A percentile compares a stretch with the other conserved stretches of the same genome.
Evolutionary conservation across 2,329 filamentous ascomycete species (phyloP).

Genomic region (Penicillium thymicola): DNA sequence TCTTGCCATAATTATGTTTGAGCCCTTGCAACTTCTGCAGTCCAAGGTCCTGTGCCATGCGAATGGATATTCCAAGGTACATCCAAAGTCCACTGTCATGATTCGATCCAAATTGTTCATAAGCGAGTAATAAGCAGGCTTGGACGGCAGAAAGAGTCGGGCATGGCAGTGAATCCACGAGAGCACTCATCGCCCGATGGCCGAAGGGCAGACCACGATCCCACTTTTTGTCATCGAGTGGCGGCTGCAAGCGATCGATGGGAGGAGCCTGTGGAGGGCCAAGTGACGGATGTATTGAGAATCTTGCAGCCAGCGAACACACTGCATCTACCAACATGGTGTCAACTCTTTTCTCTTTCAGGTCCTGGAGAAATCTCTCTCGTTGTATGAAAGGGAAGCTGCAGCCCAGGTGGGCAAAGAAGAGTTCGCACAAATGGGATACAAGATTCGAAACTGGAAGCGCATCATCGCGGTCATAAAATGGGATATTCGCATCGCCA

Average conservation of each 20-base stretch:
- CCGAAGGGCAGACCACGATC: constrained; percentile 76
- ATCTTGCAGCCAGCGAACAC: constrained; percentile 76
- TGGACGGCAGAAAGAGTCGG: constrained; percentile 81
- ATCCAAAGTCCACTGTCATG: constrained; percentile 91
- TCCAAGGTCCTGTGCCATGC: constrained; percentile 76
- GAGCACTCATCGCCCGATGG: constrained; percentile 75
- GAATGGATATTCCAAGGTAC: constrained; percentile 84
- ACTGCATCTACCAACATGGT: constrained; percentile 83
- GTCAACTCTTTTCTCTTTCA: constrained; percentile 77
- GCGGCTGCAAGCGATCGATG: constrained; percentile 39
- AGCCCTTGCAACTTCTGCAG: constrained; percentile 78
- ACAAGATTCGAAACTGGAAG: constrained; percentile 72
- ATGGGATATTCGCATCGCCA: constrained; percentile 53
- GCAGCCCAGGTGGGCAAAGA: constrained; percentile 78
- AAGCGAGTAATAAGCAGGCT: constrained; percentile 77
- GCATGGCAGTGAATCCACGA: constrained; percentile 78
- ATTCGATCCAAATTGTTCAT: constrained; percentile 83
- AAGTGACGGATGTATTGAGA: constrained; percentile 61
- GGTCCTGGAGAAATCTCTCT: constrained; percentile 67
- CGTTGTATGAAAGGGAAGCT: constrained; percentile 80
- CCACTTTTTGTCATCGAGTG: constrained; percentile 46
- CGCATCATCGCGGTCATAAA: constrained; percentile 71
- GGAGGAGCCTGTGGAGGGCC: constrained; percentile 51
- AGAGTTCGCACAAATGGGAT: constrained; percentile 71
- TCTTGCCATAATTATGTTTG: constrained; percentile 52